These are phyloP conservation scores for Thalassiosira hispida DNA, from an alignment of 352 stramenopile genomes.

Conservation along the genomic window DNA sequence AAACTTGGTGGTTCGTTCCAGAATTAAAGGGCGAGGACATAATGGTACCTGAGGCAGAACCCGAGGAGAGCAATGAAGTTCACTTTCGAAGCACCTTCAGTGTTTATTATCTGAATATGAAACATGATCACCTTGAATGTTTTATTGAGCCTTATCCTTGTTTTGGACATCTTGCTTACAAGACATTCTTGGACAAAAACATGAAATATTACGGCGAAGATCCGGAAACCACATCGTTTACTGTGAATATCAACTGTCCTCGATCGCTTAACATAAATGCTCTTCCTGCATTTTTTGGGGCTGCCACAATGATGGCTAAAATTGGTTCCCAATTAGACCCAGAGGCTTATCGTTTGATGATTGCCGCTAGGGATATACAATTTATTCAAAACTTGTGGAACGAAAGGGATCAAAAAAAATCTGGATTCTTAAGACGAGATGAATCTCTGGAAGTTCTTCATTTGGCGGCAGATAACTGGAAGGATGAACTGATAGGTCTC, in stretches of 20 bases:
- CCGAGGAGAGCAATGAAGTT: slow-evolving; percentile 36
- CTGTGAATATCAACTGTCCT: slow-evolving; percentile 3
- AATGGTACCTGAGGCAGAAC: neutral
- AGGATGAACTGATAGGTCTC: slow-evolving; percentile 24
- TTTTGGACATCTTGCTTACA: slow-evolving; percentile 56
- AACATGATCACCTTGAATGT: slow-evolving; percentile 62
- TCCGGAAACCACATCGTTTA: slow-evolving; percentile 19
- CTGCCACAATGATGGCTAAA: slow-evolving; percentile 41
- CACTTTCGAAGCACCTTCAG: slow-evolving; percentile 48
- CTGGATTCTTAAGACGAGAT: slow-evolving; percentile 24
- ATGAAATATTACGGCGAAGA: slow-evolving; percentile 1
- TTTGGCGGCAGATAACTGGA: slow-evolving; percentile 32
- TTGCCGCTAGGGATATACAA: slow-evolving; percentile 17
- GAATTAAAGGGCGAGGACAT: slow-evolving; percentile 13
- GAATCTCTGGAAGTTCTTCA: slow-evolving; percentile 23
- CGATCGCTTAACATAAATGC: slow-evolving; percentile 22
- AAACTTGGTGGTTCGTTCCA: slow-evolving; percentile 36
- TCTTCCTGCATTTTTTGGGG: slow-evolving; percentile 45
- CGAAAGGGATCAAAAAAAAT: slow-evolving; percentile 28
- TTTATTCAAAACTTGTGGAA: slow-evolving; percentile 48
- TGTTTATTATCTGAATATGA: slow-evolving; percentile 64
- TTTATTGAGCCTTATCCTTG: slow-evolving; percentile 63
- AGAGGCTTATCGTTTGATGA: slow-evolving; percentile 23
- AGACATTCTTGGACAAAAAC: slow-evolving; percentile 31
- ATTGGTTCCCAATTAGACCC: slow-evolving; percentile 29